phyloP scores from a whole-genome alignment of 495 filamentous ascomycete genomes.

The Aspergillus steynii region DNA sequence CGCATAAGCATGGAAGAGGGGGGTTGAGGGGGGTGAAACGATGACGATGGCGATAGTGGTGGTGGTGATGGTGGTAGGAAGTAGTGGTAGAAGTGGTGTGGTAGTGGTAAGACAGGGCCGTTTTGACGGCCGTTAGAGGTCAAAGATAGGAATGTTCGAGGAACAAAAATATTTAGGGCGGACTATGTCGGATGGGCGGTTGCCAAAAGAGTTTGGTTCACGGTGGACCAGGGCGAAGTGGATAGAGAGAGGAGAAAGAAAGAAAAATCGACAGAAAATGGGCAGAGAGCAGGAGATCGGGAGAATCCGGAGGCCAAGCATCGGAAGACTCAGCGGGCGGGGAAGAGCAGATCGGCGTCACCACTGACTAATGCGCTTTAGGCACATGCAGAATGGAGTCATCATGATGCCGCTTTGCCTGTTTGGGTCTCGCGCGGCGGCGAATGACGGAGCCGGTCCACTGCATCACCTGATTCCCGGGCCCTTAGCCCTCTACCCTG shows the following conservation, averaged over 20 bases:
- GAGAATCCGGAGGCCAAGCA: conserved; percentile 14
- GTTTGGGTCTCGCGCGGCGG: not conserved
- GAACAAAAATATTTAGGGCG: not conserved
- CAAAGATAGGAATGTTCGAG: not conserved
- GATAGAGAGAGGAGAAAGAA: conserved; percentile 6
- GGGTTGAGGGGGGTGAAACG: conserved; percentile 8
- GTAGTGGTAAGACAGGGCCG: not conserved
- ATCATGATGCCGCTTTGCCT: conserved; percentile 7
- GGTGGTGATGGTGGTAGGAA: not conserved
- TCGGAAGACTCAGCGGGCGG: conserved; percentile 12
- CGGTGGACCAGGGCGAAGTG: not conserved
- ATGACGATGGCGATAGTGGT: not conserved
- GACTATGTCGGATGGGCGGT: too few species aligned
- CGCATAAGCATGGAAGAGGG: conserved; percentile 7
- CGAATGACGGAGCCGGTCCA: not conserved
- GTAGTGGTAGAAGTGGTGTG: not conserved
- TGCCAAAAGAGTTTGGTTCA: not conserved
- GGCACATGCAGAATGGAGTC: conserved; percentile 11
- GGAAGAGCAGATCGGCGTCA: conserved; percentile 6
- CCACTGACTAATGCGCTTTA: not conserved
- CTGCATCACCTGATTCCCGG: not conserved
- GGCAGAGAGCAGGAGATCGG: conserved; percentile 21
- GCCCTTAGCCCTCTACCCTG: not conserved
- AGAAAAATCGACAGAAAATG: conserved; percentile 14
- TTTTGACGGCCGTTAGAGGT: not conserved